These are phyloP conservation scores for Ormosia semicastrata DNA, from an alignment of 306 rosid genomes.

Conservation along the genomic window DNA sequence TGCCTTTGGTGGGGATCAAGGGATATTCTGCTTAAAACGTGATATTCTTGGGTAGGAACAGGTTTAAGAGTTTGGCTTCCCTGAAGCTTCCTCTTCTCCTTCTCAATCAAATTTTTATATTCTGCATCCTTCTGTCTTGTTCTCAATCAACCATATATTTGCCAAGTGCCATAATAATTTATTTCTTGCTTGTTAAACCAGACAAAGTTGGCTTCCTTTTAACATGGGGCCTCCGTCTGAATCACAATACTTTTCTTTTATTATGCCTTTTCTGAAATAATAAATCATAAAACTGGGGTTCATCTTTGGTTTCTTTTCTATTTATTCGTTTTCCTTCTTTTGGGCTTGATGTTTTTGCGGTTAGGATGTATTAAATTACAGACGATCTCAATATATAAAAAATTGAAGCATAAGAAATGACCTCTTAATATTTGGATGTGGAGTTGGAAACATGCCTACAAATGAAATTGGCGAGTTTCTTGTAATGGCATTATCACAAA, in stretches of 20 bases:
- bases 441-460: not conserved
- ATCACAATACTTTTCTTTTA: not conserved
- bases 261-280: not conserved
- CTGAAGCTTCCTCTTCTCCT: conserved; percentile 62
- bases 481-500: not conserved
- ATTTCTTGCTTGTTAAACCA: not conserved
- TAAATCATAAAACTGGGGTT: not conserved
- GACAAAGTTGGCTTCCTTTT: not conserved
- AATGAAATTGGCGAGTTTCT: not conserved
- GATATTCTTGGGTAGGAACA: conserved; percentile 24
- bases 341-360: not conserved
- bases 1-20: conserved; percentile 37
- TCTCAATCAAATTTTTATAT: not conserved
- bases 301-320: not conserved
- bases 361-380: not conserved
- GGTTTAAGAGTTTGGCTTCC: conserved; percentile 45
- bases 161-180: conserved; percentile 23
- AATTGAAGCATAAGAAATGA: not conserved
- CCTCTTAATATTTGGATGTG: not conserved
- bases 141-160: conserved; percentile 11
- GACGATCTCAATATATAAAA: not conserved
- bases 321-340: too few species aligned
- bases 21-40: conserved; percentile 31
- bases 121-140: conserved; percentile 21
- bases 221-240: not conserved